A percentile compares a stretch with the other conserved stretches of the same genome.
These are phyloP conservation scores for Pichia sp. DNA, from an alignment of 1,139 yeast genomes.

Conservation along the genomic window DNA sequence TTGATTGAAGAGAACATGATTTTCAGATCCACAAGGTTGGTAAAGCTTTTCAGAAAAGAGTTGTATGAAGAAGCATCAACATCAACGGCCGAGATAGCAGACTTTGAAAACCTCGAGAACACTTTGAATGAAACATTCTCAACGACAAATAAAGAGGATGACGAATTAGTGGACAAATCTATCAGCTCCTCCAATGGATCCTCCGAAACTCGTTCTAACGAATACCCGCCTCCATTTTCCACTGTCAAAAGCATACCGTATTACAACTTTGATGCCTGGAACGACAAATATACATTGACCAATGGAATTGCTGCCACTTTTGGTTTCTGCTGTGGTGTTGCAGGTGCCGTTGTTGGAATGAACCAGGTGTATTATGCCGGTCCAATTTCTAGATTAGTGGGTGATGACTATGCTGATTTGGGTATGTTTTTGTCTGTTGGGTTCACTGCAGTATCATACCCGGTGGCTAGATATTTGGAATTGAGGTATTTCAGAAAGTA, in stretches of 20 bases:
- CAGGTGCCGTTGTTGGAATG: conserved; percentile 87
- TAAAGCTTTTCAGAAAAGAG: conserved; percentile 48
- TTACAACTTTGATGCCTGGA: conserved; percentile 60
- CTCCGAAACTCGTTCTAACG: background rate
- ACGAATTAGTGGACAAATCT: background rate
- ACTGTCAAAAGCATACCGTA: conserved; percentile 18
- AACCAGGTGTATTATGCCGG: conserved; percentile 78
- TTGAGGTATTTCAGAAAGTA: conserved; percentile 39
- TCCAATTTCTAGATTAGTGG: conserved; percentile 53
- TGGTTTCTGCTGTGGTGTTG: conserved; percentile 77
- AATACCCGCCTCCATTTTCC: conserved; percentile 13
- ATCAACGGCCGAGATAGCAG: background rate
- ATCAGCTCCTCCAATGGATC: background rate
- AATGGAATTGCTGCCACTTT: conserved; percentile 69
- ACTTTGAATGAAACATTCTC: background rate
- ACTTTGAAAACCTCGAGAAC: background rate
- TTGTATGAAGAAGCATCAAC: conserved; percentile 23
- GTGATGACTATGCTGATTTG: conserved; percentile 71
- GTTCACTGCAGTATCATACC: conserved; percentile 58
- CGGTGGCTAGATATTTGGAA: conserved; percentile 56
- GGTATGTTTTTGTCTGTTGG: conserved; percentile 81
- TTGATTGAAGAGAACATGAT: conserved; percentile 67
- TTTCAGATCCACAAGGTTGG: conserved; percentile 48
- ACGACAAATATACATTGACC: conserved; percentile 51
- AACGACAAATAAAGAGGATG: background rate